Evolutionary conservation across 2,329 filamentous ascomycete genomes (phyloP), one percentile per base, ranked within the genome.

Genomic region (Hymenoscyphus repandus): DNA sequence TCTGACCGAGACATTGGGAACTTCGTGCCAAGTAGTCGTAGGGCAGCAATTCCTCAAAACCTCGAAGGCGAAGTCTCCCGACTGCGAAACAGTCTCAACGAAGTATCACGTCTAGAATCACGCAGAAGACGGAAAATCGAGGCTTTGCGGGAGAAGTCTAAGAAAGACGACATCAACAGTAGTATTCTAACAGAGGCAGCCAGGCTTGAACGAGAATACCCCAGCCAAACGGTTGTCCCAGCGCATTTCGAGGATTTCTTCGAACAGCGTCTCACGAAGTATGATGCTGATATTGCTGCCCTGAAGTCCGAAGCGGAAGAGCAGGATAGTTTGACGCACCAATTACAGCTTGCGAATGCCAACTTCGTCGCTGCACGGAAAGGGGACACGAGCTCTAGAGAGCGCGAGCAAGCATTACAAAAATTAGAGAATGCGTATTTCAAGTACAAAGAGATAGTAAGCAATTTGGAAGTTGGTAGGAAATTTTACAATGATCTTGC

Each of bases 401-500:
- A 95, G 64, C 82, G 93, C 12, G 92, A 97, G 66, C 80, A 86
- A 59, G 90, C 90, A 0, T 71, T 99, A 44, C 93, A 99, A 69
- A 83, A 80, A 55, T 74, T 99, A 9, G 92, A 97, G 68, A 90
- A 88, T 57, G 92, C 90, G 0, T 97, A 95, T 66, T 83, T 90
- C 69, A 95, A 92, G 70, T 97, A 97, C 74, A 96, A 96, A 70
- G 92, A 99, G 67, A 89, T 97, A 50, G 83, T 96, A 51, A 88
- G 82, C 58, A 96, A 97, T 64, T 77, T 96, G 2, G 92, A 97
- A 58, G 88, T 87, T 0, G 93, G 90, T 0, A 78, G 92, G 47
- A 96, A 93, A 67, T 99, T 99, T 66, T 99, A 97, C 73, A 99
- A 99, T 60, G 91, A 97, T 64, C 77, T 99, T 4, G 88, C 87